Conservation (phyloP, 2,329 filamentous ascomycete species). For the Pseudocercospora eumusae region DNA sequence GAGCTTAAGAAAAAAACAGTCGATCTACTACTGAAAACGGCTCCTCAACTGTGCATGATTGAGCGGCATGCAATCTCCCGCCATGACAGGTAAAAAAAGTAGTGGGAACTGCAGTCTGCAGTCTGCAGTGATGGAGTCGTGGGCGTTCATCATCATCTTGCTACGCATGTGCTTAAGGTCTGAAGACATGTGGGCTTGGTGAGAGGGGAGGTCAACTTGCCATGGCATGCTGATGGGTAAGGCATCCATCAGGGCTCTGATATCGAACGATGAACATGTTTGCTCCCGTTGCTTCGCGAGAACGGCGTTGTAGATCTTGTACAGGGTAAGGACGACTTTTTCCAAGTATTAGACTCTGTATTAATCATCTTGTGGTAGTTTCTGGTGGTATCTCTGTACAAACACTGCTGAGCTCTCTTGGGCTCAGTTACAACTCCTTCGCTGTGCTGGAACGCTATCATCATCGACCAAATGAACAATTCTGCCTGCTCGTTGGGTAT, state of each 20-base stretch:
- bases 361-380: neutral
- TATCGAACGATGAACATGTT: neutral
- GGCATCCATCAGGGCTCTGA: neutral
- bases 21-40: constrained; percentile 2
- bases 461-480: constrained; percentile 3
- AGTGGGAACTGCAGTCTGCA: neutral
- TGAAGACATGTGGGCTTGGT: neutral
- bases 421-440: neutral
- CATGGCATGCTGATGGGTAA: neutral
- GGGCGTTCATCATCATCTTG: constrained; percentile 8
- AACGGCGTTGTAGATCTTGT: neutral
- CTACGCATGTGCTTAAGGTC: neutral
- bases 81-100: constrained; percentile 12
- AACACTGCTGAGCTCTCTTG: constrained; percentile 1
- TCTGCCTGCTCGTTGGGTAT: constrained; percentile 16
- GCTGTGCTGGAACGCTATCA: constrained; percentile 23
- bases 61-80: constrained; percentile 10
- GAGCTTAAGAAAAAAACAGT: constrained; percentile 11
- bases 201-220: neutral
- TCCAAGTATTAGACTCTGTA: neutral
- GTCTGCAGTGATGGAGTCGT: neutral
- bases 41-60: constrained; percentile 6
- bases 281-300: neutral
- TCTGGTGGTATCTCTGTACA: constrained; percentile 3
- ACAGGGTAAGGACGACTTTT: neutral